Evolutionary conservation across 1,284 basidiomycete species (phyloP).

Genomic region (Grifola frondosa): DNA sequence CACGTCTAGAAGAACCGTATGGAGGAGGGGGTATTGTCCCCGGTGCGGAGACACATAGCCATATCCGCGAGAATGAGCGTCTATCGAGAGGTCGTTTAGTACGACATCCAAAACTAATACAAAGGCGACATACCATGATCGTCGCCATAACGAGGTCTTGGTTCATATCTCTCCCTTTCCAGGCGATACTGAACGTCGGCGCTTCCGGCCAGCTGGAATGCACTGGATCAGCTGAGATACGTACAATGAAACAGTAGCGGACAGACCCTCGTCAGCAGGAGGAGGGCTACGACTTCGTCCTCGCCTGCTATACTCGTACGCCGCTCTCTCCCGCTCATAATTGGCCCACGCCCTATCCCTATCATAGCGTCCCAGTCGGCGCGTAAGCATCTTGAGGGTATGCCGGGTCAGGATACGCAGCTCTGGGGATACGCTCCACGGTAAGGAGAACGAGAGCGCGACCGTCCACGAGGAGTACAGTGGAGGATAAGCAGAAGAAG

Average conservation of each 20-base stretch:
- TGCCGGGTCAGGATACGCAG: conserved; percentile 54
- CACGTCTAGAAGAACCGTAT: conserved; percentile 45
- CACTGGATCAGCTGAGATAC: conserved; percentile 10
- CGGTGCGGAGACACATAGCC: conserved; percentile 65
- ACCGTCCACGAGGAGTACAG: conserved; percentile 58
- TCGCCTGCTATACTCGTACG: conserved; percentile 59
- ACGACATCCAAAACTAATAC: conserved; percentile 7
- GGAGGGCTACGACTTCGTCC: conserved; percentile 72
- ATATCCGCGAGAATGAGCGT: conserved; percentile 63
- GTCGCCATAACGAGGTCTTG: conserved; percentile 75
- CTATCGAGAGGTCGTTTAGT: conserved; percentile 34
- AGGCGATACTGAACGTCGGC: conserved; percentile 84
- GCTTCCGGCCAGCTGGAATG: conserved; percentile 62
- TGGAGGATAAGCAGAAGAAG: conserved; percentile 62
- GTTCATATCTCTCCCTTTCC: conserved; percentile 80
- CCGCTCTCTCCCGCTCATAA: conserved; percentile 66
- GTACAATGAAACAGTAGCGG: neutral
- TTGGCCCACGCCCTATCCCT: conserved; percentile 65
- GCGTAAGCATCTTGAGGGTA: conserved; percentile 57
- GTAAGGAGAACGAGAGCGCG: conserved; percentile 75
- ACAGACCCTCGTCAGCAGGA: conserved; percentile 62
- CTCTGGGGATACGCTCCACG: conserved; percentile 54
- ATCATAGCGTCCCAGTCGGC: conserved; percentile 69
- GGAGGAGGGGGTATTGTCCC: conserved; percentile 45
- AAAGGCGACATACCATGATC: conserved; percentile 63